Conservation (phyloP, 2,329 filamentous ascomycete genomes). For the Verruconis gallopava region DNA sequence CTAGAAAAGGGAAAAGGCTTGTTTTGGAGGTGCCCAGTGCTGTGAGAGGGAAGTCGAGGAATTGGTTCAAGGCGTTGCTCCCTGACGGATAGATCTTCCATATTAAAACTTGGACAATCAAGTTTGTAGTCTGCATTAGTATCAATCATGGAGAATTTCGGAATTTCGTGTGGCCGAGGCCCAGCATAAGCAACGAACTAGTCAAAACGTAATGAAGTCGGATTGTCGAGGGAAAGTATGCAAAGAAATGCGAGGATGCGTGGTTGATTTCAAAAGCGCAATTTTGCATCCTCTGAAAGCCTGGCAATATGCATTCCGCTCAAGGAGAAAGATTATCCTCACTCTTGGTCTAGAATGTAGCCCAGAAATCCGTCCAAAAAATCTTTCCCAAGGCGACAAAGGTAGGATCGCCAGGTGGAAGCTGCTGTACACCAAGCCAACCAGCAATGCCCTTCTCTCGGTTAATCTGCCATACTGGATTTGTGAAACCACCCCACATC, state of each 20-base stretch:
- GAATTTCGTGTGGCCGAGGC: too few relatives aligned
- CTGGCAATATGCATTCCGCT: too few relatives aligned
- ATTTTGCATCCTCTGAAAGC: too few relatives aligned
- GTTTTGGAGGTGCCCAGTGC: background rate
- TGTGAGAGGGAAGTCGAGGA: background rate
- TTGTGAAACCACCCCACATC: slow-evolving; percentile 10
- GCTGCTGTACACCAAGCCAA: slow-evolving; percentile 5
- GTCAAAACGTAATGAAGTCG: too few relatives aligned
- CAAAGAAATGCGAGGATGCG: too few relatives aligned
- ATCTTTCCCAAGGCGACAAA: slow-evolving; percentile 8
- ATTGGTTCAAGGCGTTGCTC: background rate
- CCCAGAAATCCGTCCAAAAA: slow-evolving; percentile 12
- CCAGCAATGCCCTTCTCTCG: slow-evolving; percentile 9
- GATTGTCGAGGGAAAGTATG: too few relatives aligned
- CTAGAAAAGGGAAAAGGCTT: background rate
- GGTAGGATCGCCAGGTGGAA: slow-evolving; percentile 3
- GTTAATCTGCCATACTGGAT: slow-evolving; percentile 9
- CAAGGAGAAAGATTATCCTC: too few relatives aligned
- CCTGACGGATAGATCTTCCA: background rate
- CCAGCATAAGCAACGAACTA: too few relatives aligned
- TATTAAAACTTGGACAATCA: too few relatives aligned
- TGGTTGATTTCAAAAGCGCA: too few relatives aligned
- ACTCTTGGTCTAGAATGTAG: background rate
- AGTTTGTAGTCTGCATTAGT: too few relatives aligned
- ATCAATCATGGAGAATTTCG: too few relatives aligned